These are phyloP conservation scores for Cutaneotrichosporon cutaneum DNA, from an alignment of 1,284 basidiomycete species.

Conservation along the genomic window DNA sequence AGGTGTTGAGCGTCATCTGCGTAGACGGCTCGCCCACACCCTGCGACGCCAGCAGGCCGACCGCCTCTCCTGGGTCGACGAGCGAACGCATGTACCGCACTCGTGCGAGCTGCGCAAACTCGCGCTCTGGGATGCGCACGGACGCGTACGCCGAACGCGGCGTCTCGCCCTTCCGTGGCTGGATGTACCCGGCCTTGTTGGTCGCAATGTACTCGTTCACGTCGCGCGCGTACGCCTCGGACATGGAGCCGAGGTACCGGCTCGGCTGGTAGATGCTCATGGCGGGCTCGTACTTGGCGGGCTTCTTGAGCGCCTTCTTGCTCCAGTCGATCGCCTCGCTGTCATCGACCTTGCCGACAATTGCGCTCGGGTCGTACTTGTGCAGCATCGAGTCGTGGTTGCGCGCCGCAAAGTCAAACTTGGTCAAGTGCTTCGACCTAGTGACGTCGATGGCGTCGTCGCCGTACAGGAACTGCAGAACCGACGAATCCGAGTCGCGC, in stretches of 20 bases:
- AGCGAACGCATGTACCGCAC: conserved; percentile 89
- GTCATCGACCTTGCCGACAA: conserved; percentile 65
- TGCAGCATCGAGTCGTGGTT: conserved; percentile 81
- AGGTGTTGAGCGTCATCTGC: conserved; percentile 99
- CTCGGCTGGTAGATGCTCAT: conserved; percentile 77
- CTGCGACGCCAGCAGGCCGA: conserved; percentile 96
- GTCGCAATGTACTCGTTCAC: conserved; percentile 76
- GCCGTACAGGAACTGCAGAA: conserved; percentile 98
- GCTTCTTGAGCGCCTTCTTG: conserved; percentile 83
- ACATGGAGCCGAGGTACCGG: conserved; percentile 82
- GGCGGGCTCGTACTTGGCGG: conserved; percentile 67
- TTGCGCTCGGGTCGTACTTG: conserved; percentile 66
- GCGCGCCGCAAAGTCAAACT: conserved; percentile 90
- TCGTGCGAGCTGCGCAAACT: conserved; percentile 79
- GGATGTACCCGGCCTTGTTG: conserved; percentile 74
- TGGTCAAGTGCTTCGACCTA: conserved; percentile 81
- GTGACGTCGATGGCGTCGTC: conserved; percentile 97
- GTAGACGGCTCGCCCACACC: conserved; percentile 98
- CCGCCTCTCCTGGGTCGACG: conserved; percentile 96
- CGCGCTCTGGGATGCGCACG: conserved; percentile 54
- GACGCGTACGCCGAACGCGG: conserved; percentile 48
- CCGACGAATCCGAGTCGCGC: conserved; percentile 85
- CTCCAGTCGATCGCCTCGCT: conserved; percentile 72
- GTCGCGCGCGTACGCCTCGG: conserved; percentile 84
- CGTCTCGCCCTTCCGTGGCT: conserved; percentile 57